Evolutionary conservation across 495 filamentous ascomycete genomes (phyloP).

Genomic region (Trichoderma erinaceum): DNA sequence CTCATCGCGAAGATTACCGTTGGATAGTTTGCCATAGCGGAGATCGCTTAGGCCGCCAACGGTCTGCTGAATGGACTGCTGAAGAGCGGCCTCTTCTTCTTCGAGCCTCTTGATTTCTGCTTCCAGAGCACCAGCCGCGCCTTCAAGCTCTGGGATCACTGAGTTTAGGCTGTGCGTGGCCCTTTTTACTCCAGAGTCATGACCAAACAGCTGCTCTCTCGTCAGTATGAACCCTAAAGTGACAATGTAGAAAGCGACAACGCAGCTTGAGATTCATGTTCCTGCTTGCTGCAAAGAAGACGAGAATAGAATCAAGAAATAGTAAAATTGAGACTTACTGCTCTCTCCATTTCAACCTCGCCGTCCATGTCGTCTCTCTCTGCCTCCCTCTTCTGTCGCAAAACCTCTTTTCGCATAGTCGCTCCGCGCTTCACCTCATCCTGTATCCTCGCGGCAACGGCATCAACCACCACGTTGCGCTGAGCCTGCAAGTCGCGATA

Average conservation of each 20-base stretch:
- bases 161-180: slow-evolving; percentile 56
- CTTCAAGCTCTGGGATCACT: slow-evolving; percentile 61
- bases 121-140: slow-evolving; percentile 59
- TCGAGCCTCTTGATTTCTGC: slow-evolving; percentile 58
- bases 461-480: slow-evolving; percentile 61
- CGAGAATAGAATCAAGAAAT: neutral
- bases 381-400: slow-evolving; percentile 45
- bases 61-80: slow-evolving; percentile 55
- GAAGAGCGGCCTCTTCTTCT: slow-evolving; percentile 52
- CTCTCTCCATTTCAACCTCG: slow-evolving; percentile 63
- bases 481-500: slow-evolving; percentile 74
- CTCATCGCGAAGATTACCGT: slow-evolving; percentile 51
- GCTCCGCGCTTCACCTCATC: slow-evolving; percentile 59
- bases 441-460: slow-evolving; percentile 61
- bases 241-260: too few species aligned
- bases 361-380: slow-evolving; percentile 55
- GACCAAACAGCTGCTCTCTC: slow-evolving; percentile 56
- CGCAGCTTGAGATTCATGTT: neutral
- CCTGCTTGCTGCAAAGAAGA: neutral
- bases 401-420: slow-evolving; percentile 54
- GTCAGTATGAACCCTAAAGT: neutral
- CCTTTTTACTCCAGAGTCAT: slow-evolving; percentile 34
- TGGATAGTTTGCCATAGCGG: slow-evolving; percentile 69
- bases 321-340: slow-evolving; percentile 40
- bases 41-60: slow-evolving; percentile 74